Percentiles rank a stretch among this genome's conserved stretches.
Conservation (phyloP, 2,329 filamentous ascomycete genomes). For the Tolypocladium ophioglossoides region DNA sequence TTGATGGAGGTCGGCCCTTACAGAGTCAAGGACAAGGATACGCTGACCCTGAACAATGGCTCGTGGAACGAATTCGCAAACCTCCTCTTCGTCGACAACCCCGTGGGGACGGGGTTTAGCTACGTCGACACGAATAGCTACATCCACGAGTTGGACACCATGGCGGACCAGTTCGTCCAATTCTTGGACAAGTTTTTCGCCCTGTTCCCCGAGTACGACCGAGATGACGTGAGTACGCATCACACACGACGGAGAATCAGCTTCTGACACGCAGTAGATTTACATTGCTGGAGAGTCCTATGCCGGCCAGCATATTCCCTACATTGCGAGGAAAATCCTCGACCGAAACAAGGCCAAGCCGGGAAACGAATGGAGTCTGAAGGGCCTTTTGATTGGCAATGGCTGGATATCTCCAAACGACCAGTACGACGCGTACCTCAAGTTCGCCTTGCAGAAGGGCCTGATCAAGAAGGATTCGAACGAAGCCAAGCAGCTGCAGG, state of each 20-base stretch:
- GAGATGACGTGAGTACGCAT: slow-evolving; percentile 72
- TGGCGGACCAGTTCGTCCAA: slow-evolving; percentile 77
- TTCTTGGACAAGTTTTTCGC: slow-evolving; percentile 90
- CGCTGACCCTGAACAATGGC: slow-evolving; percentile 73
- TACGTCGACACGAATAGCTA: slow-evolving; percentile 88
- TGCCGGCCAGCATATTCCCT: slow-evolving; percentile 93
- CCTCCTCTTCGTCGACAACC: slow-evolving; percentile 91
- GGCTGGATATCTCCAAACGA: slow-evolving; percentile 90
- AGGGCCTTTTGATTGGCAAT: slow-evolving; percentile 87
- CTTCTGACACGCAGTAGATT: slow-evolving; percentile 43
- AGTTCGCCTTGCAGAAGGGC: slow-evolving; percentile 67
- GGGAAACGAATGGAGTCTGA: slow-evolving; percentile 55
- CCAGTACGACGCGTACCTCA: slow-evolving; percentile 81
- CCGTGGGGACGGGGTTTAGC: slow-evolving; percentile 92
- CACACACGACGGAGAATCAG: not conserved
- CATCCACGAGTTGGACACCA: slow-evolving; percentile 72
- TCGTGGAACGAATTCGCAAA: slow-evolving; percentile 99
- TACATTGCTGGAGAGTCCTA: slow-evolving; percentile 96
- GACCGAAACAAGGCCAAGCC: slow-evolving; percentile 61
- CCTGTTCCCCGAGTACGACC: slow-evolving; percentile 82
- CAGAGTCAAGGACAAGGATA: slow-evolving; percentile 64
- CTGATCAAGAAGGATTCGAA: slow-evolving; percentile 60
- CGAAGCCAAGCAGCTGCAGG: slow-evolving; percentile 53
- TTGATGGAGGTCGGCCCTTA: slow-evolving; percentile 96
- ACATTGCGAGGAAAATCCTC: slow-evolving; percentile 85